Base-by-base conservation (phyloP, 306 rosid species). In the Rubus parviflorus region DNA sequence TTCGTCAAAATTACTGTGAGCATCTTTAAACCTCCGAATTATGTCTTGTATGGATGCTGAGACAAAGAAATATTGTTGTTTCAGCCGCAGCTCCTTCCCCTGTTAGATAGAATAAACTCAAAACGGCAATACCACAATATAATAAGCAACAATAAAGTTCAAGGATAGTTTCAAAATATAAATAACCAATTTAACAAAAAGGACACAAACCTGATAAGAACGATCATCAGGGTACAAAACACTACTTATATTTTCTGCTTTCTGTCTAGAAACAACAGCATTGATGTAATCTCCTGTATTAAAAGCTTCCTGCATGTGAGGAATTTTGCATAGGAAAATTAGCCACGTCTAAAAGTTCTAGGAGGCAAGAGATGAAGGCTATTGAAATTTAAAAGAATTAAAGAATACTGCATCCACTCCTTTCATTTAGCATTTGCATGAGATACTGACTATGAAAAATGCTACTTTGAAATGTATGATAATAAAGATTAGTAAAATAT, bases 201-300 rank as follows among this genome's bases (percentile, higher is more conserved):
- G 70, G 61, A 48, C 63, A 52, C 80, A 72, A 75, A 88, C 96
- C 93, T 90, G 93, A 81, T 88, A 86, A 54, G 90, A 85, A 68
- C 91, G 96, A 80, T 90, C 96, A 80, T 90, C 96, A 1, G 93
- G 96, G 72, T 90, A 90, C 87, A 90, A 82, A 75, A 90, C 83
- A 72, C 88, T 90, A 81, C 96, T 90, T 66, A 88, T 88, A 61
- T 85, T 87, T 81, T 90, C 96, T 62, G 93, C 89, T 75, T 84
- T 88, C 78, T 90, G 96, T 83, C 93, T 82, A 75, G 78, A 80
- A 77, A 90, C 89, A 71, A 90, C 80, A 75, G 91, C 87, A 77
- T 88, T 86, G 79, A 90, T 90, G 87, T 88, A 90, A 79, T 87
- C 96, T 76, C 96, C 96, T 2, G 96, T 90, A 78, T 90, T 88